Base-by-base conservation (phyloP, 495 filamentous ascomycete species). In the Mycothermus thermophilus region DNA sequence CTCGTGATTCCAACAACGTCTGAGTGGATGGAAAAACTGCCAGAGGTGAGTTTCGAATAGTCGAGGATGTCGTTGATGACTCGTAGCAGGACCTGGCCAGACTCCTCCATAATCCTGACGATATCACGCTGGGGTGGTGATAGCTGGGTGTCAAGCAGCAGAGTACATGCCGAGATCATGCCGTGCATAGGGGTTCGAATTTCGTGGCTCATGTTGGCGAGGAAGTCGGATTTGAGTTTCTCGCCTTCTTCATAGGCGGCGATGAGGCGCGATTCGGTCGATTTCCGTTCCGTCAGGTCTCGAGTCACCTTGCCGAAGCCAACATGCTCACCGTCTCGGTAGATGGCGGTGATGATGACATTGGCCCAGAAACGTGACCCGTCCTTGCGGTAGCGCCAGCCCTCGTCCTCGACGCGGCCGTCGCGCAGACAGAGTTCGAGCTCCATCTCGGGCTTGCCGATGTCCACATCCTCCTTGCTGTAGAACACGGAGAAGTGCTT, bases 251-350 rank as follows among this genome's bases (percentile, higher is more conserved):
- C 74, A 48, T 74, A 78, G 4, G 74, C 75, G 5, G 68, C 51
- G 15, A 78, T 69, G 26, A 79, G 53, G 3, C 66, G 61, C 2
- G 62, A 52, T 41, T 78, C 73, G 15, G 72, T 65, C 20, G 64
- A 63, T 39, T 70, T 71, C 27, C 73, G 60, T 53, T 78, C 75
- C 1, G 72, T 75, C 32, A 79, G 41, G 38, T 79, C 74, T 8
- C 75, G 64, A 0, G 74, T 78, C 20, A 79, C 72, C 46, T 79
- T 79, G 42, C 66, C 67, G 31, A 75, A 79, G 16, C 75, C 75
- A 13, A 77, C 62, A 37, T 75, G 71, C 13, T 64, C 63, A 27
- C 66, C 69, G 26, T 64, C 57, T 30, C 69, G 62, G 34, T 70
- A 72, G 25, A 78, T 62, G 4, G 74, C 60, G 1, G 74, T 74